Evolutionary conservation across 495 filamentous ascomycete genomes (phyloP), one percentile per base, ranked within the genome.

Genomic region (Aspergillus steynii): DNA sequence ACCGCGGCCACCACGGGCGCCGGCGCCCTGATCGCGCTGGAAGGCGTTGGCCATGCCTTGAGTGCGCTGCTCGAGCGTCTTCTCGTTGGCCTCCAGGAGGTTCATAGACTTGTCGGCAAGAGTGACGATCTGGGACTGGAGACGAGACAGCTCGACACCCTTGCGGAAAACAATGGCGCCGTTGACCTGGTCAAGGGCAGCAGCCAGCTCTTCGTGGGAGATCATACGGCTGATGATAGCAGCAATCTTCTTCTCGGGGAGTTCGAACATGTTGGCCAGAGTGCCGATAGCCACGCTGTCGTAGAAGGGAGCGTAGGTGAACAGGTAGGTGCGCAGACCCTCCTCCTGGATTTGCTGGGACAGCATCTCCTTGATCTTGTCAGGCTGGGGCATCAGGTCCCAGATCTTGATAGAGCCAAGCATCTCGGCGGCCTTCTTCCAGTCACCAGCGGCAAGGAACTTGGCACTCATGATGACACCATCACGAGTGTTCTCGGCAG

Each of bases 201-300:
- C 95, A 29, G 90, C 91, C 47, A 99, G 86, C 69, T 99, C 95
- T 73, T 99, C 95, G 79, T 99, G 95, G 61, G 92, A 96, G 75
- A 98, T 98, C 95, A 99, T 99, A 80, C 96, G 96, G 84, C 90
- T 94, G 71, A 99, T 88, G 60, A 99, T 85, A n/a, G 95, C 92
- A 10, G 88, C 80, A 34, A 96, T 94, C 82, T 96, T 98, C 76
- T 88, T 87, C 64, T 89, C 83, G 34, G 90, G 81, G 3, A 99
- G 88, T 72, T 98, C 94, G 77, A 99, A 99, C 95, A 99, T 98
- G 55, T 80, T 84, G 51, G 92, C 88, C 56, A 99, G 83, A 2
- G 92, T 92, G 61, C 80, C 78, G 70, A 98, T 82, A 61, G 92
- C 87, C 55, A 99, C 86, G 37, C 95, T 99, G 76, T 98, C 95